Percentiles rank a stretch among this genome's conserved stretches.
Evolutionary conservation across 176 grass and related monocot species (phyloP).

Genomic region (Ampelocalamus luodianensis): DNA sequence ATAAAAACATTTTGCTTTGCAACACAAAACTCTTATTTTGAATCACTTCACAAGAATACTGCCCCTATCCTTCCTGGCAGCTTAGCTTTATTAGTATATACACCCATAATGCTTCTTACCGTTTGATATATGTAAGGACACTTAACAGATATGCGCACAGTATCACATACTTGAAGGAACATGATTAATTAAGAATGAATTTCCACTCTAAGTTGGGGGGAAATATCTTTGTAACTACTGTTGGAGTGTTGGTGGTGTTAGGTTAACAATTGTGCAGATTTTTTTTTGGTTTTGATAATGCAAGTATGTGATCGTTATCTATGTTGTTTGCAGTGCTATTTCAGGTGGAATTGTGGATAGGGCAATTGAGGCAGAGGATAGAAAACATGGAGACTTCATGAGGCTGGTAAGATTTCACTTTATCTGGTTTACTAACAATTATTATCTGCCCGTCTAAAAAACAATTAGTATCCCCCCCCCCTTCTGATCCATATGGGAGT

Average conservation of each 20-base stretch:
- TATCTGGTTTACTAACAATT: not conserved
- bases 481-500: not conserved
- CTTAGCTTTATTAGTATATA: too few relatives aligned
- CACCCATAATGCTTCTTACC: not conserved
- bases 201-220: too few relatives aligned
- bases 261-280: not conserved
- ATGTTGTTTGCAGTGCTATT: conserved; percentile 71
- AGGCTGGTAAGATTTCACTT: conserved; percentile 59
- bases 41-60: not conserved
- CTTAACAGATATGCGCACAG: not conserved
- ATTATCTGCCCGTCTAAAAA: not conserved
- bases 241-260: not conserved
- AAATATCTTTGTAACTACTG: not conserved
- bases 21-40: not conserved
- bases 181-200: not conserved
- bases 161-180: not conserved
- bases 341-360: conserved; percentile 84
- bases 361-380: conserved; percentile 82
- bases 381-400: conserved; percentile 90
- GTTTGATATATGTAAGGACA: too few relatives aligned
- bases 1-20: not conserved
- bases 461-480: not conserved
- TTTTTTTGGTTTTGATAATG: not conserved
- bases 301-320: not conserved
- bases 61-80: not conserved